Evolutionary conservation across 495 filamentous ascomycete genomes (phyloP).

Genomic region (Annulohypoxylon maeteangense): DNA sequence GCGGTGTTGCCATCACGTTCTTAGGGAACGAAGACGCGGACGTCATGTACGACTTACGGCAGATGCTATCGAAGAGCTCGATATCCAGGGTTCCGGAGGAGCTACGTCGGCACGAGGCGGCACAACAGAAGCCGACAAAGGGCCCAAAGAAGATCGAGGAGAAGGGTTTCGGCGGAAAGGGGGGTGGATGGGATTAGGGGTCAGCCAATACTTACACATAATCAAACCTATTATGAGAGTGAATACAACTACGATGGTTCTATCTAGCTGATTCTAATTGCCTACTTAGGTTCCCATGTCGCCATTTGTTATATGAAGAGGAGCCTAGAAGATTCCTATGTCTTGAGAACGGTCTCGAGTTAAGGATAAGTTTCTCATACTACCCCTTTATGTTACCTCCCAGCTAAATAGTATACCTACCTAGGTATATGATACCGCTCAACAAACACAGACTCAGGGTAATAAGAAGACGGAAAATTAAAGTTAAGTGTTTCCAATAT

Average conservation of each 20-base stretch:
- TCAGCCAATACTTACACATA: neutral
- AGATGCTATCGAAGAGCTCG: slow-evolving; percentile 92
- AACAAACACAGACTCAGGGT: neutral
- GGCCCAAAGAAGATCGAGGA: slow-evolving; percentile 50
- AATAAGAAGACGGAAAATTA: neutral
- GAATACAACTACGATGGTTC: slow-evolving; percentile 1
- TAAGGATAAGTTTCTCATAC: neutral
- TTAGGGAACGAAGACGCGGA: slow-evolving; percentile 92
- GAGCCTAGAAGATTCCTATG: neutral
- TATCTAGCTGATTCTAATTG: neutral
- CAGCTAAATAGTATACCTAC: neutral
- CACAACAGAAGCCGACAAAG: slow-evolving; percentile 75
- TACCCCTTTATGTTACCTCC: slow-evolving; percentile 1
- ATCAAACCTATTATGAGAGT: neutral
- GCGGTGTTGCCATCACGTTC: slow-evolving; percentile 96
- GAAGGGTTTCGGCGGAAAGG: slow-evolving; percentile 39
- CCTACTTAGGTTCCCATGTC: neutral
- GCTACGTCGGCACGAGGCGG: slow-evolving; percentile 91
- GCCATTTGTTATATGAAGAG: neutral
- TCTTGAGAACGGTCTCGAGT: neutral
- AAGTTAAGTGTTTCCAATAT: slow-evolving; percentile 11
- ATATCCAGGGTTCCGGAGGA: slow-evolving; percentile 95
- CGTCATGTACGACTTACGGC: slow-evolving; percentile 94
- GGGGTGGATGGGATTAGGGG: slow-evolving; percentile 33
- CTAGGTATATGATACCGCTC: neutral